phyloP scores from a whole-genome alignment of 305 asterid species.

The Fraxinus ornus region DNA sequence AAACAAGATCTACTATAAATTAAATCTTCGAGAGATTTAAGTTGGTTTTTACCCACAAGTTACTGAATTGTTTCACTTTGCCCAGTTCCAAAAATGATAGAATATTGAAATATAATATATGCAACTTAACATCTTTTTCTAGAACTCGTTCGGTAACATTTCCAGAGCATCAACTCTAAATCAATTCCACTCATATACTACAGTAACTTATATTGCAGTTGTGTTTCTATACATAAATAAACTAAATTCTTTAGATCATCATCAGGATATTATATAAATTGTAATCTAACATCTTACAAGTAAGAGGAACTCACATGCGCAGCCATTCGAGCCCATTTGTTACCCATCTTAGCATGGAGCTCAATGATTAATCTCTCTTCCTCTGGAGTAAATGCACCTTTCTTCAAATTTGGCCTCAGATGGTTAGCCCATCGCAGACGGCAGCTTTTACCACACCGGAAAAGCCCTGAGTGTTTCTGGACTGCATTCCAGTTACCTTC shows the following conservation, averaged over 20 bases:
- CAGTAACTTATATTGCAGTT: slow-evolving; percentile 7
- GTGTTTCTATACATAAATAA: slow-evolving; percentile 7
- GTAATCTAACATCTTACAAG: slow-evolving; percentile 1
- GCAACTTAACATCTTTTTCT: not conserved
- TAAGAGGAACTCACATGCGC: slow-evolving; percentile 54
- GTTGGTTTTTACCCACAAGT: slow-evolving; percentile 3
- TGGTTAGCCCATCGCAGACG: slow-evolving; percentile 72
- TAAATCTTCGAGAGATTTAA: slow-evolving; percentile 12
- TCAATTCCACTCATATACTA: slow-evolving; percentile 6
- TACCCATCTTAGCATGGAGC: slow-evolving; percentile 74
- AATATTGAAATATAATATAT: slow-evolving; percentile 7
- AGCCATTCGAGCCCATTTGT: slow-evolving; percentile 78
- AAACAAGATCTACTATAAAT: slow-evolving; percentile 8
- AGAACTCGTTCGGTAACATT: not conserved
- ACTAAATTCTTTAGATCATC: slow-evolving; percentile 12
- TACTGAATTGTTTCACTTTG: slow-evolving; percentile 14
- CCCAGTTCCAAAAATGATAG: slow-evolving; percentile 9
- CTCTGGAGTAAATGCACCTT: slow-evolving; percentile 60
- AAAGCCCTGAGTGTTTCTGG: slow-evolving; percentile 57
- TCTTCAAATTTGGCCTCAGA: slow-evolving; percentile 63
- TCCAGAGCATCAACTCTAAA: slow-evolving; percentile 19
- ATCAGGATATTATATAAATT: slow-evolving; percentile 16
- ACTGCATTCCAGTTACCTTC: slow-evolving; percentile 76
- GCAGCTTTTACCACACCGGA: slow-evolving; percentile 72
- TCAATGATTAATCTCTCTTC: slow-evolving; percentile 60